Evolutionary conservation across 2,329 filamentous ascomycete species (phyloP).

Genomic region (Colletotrichum theobromicola): DNA sequence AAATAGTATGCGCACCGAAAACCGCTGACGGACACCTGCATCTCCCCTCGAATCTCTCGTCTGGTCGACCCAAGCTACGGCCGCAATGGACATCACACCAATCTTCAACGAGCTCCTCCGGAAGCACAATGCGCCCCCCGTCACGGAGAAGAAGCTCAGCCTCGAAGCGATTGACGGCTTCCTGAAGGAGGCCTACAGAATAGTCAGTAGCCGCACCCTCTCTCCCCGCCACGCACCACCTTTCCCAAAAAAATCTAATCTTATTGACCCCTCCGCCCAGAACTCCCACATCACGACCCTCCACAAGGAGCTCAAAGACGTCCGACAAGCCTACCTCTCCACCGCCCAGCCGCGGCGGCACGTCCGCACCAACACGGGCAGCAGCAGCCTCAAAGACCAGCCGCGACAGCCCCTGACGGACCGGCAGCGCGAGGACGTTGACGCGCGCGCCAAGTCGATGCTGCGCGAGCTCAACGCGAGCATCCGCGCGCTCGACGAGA

Average conservation of each 20-base stretch:
- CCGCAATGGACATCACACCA: slow-evolving; percentile 69
- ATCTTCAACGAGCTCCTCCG: slow-evolving; percentile 73
- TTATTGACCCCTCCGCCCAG: slow-evolving; percentile 46
- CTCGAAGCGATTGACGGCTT: slow-evolving; percentile 77
- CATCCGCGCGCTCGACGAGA: slow-evolving; percentile 80
- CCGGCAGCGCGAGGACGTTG: slow-evolving; percentile 82
- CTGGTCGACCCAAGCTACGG: background rate
- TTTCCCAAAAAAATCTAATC: background rate
- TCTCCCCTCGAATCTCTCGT: background rate
- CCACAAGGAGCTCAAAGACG: slow-evolving; percentile 78
- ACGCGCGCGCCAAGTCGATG: slow-evolving; percentile 84
- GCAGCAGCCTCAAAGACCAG: slow-evolving; percentile 30
- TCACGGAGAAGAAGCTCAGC: slow-evolving; percentile 44
- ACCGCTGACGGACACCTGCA: background rate
- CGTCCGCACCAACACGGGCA: slow-evolving; percentile 41
- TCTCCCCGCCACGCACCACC: too few relatives aligned
- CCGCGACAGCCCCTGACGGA: slow-evolving; percentile 70
- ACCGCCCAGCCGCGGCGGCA: slow-evolving; percentile 70
- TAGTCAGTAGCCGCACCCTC: too few relatives aligned
- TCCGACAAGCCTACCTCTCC: slow-evolving; percentile 91
- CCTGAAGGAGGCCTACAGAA: slow-evolving; percentile 90
- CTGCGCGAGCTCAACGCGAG: slow-evolving; percentile 84
- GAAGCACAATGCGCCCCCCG: slow-evolving; percentile 58
- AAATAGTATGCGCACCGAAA: background rate
- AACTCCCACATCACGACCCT: slow-evolving; percentile 86